Base-by-base conservation (phyloP, 805 yeast species). In the Saturnispora dispora region DNA sequence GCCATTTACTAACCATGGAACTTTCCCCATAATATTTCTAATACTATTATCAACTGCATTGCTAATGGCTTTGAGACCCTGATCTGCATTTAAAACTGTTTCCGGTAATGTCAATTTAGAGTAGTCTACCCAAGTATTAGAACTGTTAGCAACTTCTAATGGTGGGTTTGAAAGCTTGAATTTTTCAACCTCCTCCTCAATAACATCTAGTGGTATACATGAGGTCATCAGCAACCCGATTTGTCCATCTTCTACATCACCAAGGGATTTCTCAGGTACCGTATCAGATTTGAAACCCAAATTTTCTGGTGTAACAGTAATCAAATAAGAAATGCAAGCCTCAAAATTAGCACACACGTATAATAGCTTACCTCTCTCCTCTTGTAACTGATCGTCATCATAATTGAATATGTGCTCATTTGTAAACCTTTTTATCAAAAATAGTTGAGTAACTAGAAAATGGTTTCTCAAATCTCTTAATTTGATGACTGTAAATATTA, bases 271-370 rank as follows among this genome's bases (percentile, higher is more conserved):
- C 2, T 49, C 44, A 36, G 50, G 53, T 6, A 53, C 55, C 0
- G 59, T 52, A 3, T 56, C 53, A n/a, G 46, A 20, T 4, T 55
- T 56, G n/a, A 67, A 52, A 28, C 59, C 58, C 33, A 68, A 53
- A 53, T 68, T 65, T n/a, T 60, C 64, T 8, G 62, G 32, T 0
- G 66, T 66, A 5, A 66, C 70, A 44, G 66, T 64, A 3, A 64
- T 57, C 20, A 68, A 47, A 47, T 68, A 68, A 6, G 69, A 62
- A 13, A 68, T 51, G 32, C 69, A 60, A 4, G 72, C 72, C 53
- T 68, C 71, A 47, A 66, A 60, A 48, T 68, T 68, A 1, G 72
- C 68, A 43, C 65, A 54, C 17, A 66, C 68, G 48, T 68, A 68
- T 17, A 67, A 52, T 33, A 68, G 50, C 45, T 64, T 64, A 5